Percentiles rank a stretch among this genome's conserved stretches.
These are phyloP conservation scores for Phytophthora pistaciae DNA, from an alignment of 352 stramenopile species.

Conservation along the genomic window DNA sequence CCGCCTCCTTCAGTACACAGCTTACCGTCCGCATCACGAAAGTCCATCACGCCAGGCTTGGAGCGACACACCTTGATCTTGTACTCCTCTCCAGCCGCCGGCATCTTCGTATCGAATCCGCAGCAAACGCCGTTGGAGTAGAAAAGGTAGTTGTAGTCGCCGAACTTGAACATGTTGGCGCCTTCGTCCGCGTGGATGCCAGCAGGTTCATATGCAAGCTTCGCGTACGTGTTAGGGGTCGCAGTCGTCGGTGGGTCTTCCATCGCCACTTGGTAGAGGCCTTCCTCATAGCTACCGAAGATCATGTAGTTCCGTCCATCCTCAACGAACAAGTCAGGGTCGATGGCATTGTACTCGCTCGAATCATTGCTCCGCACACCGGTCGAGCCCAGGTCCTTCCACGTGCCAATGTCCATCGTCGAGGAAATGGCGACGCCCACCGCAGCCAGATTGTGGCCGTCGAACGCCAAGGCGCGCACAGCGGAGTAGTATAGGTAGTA, in stretches of 20 bases:
- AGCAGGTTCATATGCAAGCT: conserved; percentile 29
- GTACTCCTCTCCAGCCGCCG: conserved; percentile 26
- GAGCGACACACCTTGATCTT: conserved; percentile 40
- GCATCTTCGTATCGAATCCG: conserved; percentile 29
- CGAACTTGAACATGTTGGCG: conserved; percentile 35
- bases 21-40: conserved; percentile 24
- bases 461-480: conserved; percentile 20
- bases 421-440: conserved; percentile 25
- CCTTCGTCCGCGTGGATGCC: conserved; percentile 28
- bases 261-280: conserved; percentile 27
- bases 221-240: conserved; percentile 18
- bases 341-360: conserved; percentile 35
- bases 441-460: conserved; percentile 28
- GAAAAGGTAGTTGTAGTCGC: conserved; percentile 38
- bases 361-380: conserved; percentile 28
- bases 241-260: conserved; percentile 12
- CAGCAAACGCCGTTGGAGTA: conserved; percentile 38
- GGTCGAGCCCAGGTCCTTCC: conserved; percentile 27
- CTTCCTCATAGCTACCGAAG: conserved; percentile 33
- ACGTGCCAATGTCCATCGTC: conserved; percentile 30
- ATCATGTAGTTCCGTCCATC: conserved; percentile 28
- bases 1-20: conserved; percentile 26
- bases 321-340: conserved; percentile 30
- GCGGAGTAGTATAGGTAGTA: conserved; percentile 42
- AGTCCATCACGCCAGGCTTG: conserved; percentile 29